Conservation (phyloP, 2,329 filamentous ascomycete species). For the Ceratocystiopsis minuta region DNA sequence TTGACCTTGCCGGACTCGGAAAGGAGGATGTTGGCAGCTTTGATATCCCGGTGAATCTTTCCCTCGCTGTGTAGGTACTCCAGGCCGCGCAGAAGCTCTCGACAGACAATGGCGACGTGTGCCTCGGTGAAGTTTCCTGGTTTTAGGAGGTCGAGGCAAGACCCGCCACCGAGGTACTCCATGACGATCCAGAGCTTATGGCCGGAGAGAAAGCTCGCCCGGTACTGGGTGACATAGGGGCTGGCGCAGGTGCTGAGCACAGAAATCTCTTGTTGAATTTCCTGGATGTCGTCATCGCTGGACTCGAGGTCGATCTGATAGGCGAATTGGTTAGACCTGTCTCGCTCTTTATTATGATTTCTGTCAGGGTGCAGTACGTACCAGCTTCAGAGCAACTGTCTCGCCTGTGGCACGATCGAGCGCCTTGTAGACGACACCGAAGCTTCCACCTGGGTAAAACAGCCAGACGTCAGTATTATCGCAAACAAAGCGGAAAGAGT, state of each 20-base stretch:
- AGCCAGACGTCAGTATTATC: too few species aligned
- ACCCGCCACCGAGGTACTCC: slow-evolving; percentile 92
- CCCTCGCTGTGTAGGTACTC: slow-evolving; percentile 88
- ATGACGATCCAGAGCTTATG: slow-evolving; percentile 99
- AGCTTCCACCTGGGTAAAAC: slow-evolving; percentile 61
- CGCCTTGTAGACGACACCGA: slow-evolving; percentile 92
- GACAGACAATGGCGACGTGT: slow-evolving; percentile 87
- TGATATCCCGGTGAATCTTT: slow-evolving; percentile 94
- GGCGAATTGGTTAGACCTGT: too few species aligned
- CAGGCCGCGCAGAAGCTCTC: slow-evolving; percentile 73
- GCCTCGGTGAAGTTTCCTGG: slow-evolving; percentile 73
- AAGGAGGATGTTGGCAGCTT: slow-evolving; percentile 90
- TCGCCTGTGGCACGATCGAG: slow-evolving; percentile 83
- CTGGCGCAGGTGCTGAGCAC: slow-evolving; percentile 90
- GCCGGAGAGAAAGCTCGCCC: slow-evolving; percentile 85
- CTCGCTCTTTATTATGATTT: background rate
- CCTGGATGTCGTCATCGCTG: slow-evolving; percentile 93
- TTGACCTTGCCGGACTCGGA: slow-evolving; percentile 83
- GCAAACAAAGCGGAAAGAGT: too few species aligned
- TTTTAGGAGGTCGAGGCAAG: slow-evolving; percentile 86
- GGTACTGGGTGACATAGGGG: slow-evolving; percentile 89
- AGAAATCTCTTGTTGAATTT: slow-evolving; percentile 94
- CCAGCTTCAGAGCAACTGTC: slow-evolving; percentile 91
- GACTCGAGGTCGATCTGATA: slow-evolving; percentile 94
- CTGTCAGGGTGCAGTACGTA: slow-evolving; percentile 25